Conservation (phyloP, 768 basidiomycete genomes). For the Suillus americanus region DNA sequence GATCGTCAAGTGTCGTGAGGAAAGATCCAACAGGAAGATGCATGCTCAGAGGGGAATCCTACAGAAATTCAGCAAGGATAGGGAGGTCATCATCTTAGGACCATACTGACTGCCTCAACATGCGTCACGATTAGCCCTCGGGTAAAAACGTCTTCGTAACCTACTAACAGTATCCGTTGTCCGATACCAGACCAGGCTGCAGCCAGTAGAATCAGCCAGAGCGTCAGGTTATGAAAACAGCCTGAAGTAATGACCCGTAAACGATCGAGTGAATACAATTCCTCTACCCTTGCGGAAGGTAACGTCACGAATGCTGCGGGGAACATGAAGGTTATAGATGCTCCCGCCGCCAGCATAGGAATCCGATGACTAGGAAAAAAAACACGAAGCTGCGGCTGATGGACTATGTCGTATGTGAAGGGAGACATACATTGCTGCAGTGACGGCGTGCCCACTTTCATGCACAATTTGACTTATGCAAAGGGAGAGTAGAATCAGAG, state of each 20-base stretch:
- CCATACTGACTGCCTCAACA: slow-evolving; percentile 50
- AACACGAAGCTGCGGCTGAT: slow-evolving; percentile 3
- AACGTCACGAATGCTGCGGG: slow-evolving; percentile 79
- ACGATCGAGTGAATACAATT: slow-evolving; percentile 39
- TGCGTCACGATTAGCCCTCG: slow-evolving; percentile 55
- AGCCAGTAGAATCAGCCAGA: slow-evolving; percentile 48
- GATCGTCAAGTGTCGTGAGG: slow-evolving; percentile 68
- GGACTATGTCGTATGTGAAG: neutral
- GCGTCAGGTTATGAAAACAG: slow-evolving; percentile 73
- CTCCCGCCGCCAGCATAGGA: slow-evolving; percentile 59
- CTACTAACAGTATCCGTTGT: slow-evolving; percentile 25
- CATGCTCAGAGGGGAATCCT: slow-evolving; percentile 63
- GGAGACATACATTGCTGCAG: slow-evolving; percentile 66
- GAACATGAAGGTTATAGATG: slow-evolving; percentile 58
- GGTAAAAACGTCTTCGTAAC: slow-evolving; percentile 53
- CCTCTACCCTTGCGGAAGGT: slow-evolving; percentile 40
- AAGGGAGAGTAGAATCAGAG: slow-evolving; percentile 61
- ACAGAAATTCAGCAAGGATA: slow-evolving; percentile 10
- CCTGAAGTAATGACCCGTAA: slow-evolving; percentile 72
- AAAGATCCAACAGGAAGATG: slow-evolving; percentile 59
- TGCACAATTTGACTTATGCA: slow-evolving; percentile 70
- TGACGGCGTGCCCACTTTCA: slow-evolving; percentile 77
- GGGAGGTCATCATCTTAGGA: neutral
- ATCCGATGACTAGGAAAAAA: slow-evolving; percentile 53
- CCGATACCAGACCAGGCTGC: slow-evolving; percentile 35